phyloP scores from a whole-genome alignment of 495 filamentous ascomycete species.

The Cercophora samala region DNA sequence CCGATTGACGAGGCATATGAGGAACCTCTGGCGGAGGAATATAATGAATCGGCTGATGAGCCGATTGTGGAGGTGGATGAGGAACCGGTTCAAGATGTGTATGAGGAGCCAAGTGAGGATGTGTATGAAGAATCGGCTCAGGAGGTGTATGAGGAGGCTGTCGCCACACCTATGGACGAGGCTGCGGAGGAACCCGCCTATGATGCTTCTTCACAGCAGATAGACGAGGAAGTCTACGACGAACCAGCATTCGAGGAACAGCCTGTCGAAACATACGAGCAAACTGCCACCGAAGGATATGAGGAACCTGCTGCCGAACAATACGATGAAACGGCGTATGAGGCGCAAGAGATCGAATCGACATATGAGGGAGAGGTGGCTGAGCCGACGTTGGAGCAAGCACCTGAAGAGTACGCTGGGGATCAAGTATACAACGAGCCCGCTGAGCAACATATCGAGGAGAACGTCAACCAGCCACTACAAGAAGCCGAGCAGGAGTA shows the following conservation, averaged over 20 bases:
- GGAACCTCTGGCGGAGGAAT: not conserved
- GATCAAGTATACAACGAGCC: not conserved
- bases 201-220: conserved; percentile 1
- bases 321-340: not conserved
- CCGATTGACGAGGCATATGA: not conserved
- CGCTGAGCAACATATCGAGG: not conserved
- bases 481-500: not conserved
- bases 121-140: not conserved
- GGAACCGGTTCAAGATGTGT: not conserved
- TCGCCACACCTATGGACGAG: not conserved
- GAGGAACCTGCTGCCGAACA: not conserved
- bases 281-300: not conserved
- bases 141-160: not conserved
- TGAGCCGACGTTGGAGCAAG: not conserved
- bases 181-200: not conserved
- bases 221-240: conserved; percentile 3
- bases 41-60: too few relatives aligned
- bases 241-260: not conserved
- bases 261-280: not conserved
- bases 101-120: conserved; percentile 1
- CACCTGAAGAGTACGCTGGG: not conserved
- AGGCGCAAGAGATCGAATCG: not conserved
- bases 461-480: not conserved
- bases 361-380: not conserved
- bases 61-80: not conserved